A percentile compares a stretch with the other conserved stretches of the same genome.
Conservation (phyloP, 148 eudicot species). For the Fagopyrum esculentum region DNA sequence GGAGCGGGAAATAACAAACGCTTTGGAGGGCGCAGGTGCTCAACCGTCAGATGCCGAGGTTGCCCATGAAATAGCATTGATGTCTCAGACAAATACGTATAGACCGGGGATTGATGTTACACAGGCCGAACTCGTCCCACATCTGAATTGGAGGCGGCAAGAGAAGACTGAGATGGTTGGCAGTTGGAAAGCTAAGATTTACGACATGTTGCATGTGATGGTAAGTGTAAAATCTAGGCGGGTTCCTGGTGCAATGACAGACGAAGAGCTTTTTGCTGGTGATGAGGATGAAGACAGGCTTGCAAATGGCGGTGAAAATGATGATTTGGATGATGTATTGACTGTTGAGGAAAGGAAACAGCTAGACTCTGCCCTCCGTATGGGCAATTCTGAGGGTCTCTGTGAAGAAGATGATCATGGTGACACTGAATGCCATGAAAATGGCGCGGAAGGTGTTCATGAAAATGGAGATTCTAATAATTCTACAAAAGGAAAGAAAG, state of each 20-base stretch:
- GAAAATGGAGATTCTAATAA: constrained; percentile 14
- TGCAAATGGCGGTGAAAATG: constrained; percentile 5
- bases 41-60: constrained; percentile 48
- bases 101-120: constrained; percentile 67
- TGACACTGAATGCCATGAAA: constrained; percentile 23
- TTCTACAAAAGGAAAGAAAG: constrained; percentile 17
- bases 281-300: not conserved
- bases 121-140: constrained; percentile 54
- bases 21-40: constrained; percentile 54
- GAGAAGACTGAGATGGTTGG: constrained; percentile 58
- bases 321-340: constrained; percentile 20
- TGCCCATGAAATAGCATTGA: constrained; percentile 36
- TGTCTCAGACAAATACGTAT: constrained; percentile 56
- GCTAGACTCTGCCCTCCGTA: constrained; percentile 1
- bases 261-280: constrained; percentile 5
- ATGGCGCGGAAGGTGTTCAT: not conserved
- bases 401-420: constrained; percentile 7
- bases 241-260: constrained; percentile 13
- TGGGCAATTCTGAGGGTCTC: not conserved
- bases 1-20: constrained; percentile 49
- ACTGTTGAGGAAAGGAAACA: constrained; percentile 10
- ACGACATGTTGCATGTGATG: constrained; percentile 47
- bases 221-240: constrained; percentile 11
- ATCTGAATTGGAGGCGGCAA: constrained; percentile 48
- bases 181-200: constrained; percentile 53